phyloP scores from a whole-genome alignment of 2,329 filamentous ascomycete genomes.

The Pseudogymnoascus sp. region DNA sequence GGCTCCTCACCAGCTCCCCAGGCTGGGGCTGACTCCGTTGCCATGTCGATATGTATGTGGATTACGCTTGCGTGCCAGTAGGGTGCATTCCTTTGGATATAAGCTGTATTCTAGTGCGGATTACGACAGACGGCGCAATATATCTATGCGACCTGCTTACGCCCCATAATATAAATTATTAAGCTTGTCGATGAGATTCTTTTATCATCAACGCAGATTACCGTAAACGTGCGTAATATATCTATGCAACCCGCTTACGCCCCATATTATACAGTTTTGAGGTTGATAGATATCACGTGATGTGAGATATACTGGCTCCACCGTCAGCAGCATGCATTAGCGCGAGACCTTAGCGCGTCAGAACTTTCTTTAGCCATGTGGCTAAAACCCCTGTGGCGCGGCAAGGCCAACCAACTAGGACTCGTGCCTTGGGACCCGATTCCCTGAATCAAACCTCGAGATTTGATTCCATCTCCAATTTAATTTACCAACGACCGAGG shows the following conservation, averaged over 20 bases:
- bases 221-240: background rate
- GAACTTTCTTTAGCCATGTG: slow-evolving; percentile 3
- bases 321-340: background rate
- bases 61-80: background rate
- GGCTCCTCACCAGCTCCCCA: background rate
- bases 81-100: background rate
- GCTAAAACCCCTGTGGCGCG: background rate
- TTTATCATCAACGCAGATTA: background rate
- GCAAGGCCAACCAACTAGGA: background rate
- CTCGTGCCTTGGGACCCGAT: background rate
- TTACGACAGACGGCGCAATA: background rate
- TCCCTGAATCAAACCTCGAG: background rate
- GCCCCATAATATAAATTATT: background rate
- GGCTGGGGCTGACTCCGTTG: background rate
- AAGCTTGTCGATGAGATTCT: background rate
- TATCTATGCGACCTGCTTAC: slow-evolving; percentile 3
- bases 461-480: background rate
- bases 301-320: background rate
- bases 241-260: background rate
- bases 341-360: background rate
- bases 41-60: background rate
- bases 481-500: background rate
- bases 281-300: background rate
- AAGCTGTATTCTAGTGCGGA: background rate
- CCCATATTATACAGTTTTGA: background rate